Conservation (phyloP, 768 basidiomycete genomes). For the Kwoniella bestiolae region DNA sequence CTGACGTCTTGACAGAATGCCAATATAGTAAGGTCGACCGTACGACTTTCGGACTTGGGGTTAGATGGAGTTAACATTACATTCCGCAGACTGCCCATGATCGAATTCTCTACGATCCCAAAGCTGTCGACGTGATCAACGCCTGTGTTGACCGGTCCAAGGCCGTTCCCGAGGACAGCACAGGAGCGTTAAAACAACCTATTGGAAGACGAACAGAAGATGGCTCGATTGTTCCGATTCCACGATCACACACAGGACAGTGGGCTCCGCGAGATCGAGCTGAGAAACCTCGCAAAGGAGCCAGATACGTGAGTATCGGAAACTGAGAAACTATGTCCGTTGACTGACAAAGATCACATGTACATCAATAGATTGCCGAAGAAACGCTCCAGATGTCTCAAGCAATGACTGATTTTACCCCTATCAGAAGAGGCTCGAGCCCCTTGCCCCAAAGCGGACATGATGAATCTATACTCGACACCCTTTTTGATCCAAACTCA, state of each 20-base stretch:
- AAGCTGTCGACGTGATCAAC: background rate
- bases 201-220: background rate
- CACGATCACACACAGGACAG: background rate
- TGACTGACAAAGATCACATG: background rate
- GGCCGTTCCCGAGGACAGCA: background rate
- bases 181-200: background rate
- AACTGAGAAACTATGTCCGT: background rate
- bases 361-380: slow-evolving; percentile 2
- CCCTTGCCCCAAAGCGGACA: background rate
- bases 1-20: slow-evolving; percentile 2
- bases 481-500: background rate
- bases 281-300: background rate
- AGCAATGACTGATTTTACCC: background rate
- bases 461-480: background rate
- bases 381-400: slow-evolving; percentile 14
- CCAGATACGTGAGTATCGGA: background rate
- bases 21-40: too few relatives aligned
- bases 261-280: background rate
- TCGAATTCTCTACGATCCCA: background rate
- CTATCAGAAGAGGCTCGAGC: background rate
- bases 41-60: too few relatives aligned
- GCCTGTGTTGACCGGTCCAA: slow-evolving; percentile 1
- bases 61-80: background rate
- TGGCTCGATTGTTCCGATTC: background rate
- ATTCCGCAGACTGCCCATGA: slow-evolving; percentile 10